Evolutionary conservation across 2,329 filamentous ascomycete species (phyloP).

Genomic region (Tolypocladium inflatum): DNA sequence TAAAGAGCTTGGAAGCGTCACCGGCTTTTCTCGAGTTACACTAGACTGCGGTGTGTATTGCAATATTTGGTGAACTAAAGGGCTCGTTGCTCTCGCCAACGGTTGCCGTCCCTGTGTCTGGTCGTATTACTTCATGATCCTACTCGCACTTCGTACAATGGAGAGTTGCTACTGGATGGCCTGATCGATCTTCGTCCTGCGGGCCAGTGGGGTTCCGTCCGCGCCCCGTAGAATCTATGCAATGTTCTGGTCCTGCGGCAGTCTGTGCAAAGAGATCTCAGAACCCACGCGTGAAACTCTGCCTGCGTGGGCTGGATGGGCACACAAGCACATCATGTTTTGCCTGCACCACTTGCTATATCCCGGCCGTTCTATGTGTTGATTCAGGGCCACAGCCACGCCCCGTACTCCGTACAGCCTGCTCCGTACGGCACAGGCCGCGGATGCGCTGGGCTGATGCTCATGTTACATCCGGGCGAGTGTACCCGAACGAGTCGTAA

Average conservation of each 20-base stretch:
- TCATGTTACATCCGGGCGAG: neutral
- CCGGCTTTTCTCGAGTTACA: neutral
- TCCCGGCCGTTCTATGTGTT: neutral
- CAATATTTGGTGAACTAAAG: neutral
- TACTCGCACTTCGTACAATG: neutral
- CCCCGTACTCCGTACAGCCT: too few species aligned
- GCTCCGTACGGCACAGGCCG: neutral
- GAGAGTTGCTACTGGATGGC: neutral
- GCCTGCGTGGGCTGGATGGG: neutral
- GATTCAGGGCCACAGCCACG: neutral
- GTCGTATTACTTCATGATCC: neutral
- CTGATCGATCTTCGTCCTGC: neutral
- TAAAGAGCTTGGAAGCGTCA: neutral
- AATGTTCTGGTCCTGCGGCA: neutral
- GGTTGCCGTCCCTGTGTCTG: neutral
- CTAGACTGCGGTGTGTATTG: neutral
- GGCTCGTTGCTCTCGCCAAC: neutral
- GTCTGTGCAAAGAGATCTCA: neutral
- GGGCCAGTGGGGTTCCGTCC: neutral
- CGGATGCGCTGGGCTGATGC: neutral
- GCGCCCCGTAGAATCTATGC: neutral
- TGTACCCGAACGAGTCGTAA: neutral
- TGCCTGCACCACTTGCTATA: neutral
- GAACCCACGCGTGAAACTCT: neutral
- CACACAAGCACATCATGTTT: neutral